A percentile compares a stretch with the other conserved stretches of the same genome.
Evolutionary conservation across 2,329 filamentous ascomycete species (phyloP).

Genomic region (Xylaria hypoxylon): DNA sequence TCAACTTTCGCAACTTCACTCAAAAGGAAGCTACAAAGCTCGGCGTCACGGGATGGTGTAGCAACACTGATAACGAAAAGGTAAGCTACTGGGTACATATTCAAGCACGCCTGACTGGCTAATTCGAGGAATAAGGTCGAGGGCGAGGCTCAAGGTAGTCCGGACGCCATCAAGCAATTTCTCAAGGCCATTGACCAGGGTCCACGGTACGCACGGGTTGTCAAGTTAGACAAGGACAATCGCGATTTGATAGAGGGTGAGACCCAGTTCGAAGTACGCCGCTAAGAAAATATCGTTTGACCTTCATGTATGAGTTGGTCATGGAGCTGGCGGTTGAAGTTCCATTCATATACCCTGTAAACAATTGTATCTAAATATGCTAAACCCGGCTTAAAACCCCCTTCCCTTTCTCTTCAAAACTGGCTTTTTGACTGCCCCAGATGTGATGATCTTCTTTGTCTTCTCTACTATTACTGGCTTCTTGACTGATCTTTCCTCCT

Average conservation of each 20-base stretch:
- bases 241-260: conserved; percentile 76
- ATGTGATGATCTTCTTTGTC: conserved; percentile 69
- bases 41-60: conserved; percentile 70
- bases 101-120: conserved; percentile 22
- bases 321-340: conserved; percentile 1
- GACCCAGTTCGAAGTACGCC: conserved; percentile 69
- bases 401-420: conserved; percentile 67
- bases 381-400: conserved; percentile 57
- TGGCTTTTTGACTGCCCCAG: conserved; percentile 72
- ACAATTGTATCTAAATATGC: conserved; percentile 25
- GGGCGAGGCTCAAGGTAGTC: conserved; percentile 85
- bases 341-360: conserved; percentile 14
- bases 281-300: conserved; percentile 42
- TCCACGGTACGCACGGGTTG: conserved; percentile 77
- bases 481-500: conserved; percentile 60
- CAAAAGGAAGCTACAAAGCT: conserved; percentile 63
- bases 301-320: not conserved
- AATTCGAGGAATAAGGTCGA: conserved; percentile 71
- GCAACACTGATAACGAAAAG: conserved; percentile 68
- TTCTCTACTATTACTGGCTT: conserved; percentile 54
- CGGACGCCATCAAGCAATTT: conserved; percentile 74
- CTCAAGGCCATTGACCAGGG: conserved; percentile 81
- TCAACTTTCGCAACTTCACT: conserved; percentile 69
- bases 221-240: conserved; percentile 76
- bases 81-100: conserved; percentile 48